These are phyloP conservation scores for Apiotrichum domesticum DNA, from an alignment of 1,284 basidiomycete species.

Conservation along the genomic window DNA sequence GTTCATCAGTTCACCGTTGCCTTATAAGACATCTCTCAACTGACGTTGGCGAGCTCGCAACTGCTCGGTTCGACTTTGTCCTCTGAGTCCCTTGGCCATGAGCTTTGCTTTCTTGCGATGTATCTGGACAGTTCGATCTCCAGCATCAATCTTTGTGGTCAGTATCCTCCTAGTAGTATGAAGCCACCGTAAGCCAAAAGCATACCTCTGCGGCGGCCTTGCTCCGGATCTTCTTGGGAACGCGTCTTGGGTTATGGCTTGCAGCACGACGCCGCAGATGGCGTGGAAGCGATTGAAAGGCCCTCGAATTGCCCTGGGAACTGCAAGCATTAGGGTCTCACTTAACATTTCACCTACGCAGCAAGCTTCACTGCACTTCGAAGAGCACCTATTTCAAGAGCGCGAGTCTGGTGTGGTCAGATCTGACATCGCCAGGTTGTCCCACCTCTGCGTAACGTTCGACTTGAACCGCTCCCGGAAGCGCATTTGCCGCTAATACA, in stretches of 20 bases:
- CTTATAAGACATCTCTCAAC: background rate
- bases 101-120: slow-evolving; percentile 48
- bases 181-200: slow-evolving; percentile 11
- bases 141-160: slow-evolving; percentile 63
- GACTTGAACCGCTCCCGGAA: slow-evolving; percentile 72
- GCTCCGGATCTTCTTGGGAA: slow-evolving; percentile 70
- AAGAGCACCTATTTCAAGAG: slow-evolving; percentile 83
- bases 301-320: slow-evolving; percentile 62
- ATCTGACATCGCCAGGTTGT: too few relatives aligned
- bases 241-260: slow-evolving; percentile 81
- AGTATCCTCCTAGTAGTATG: background rate
- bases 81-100: slow-evolving; percentile 27
- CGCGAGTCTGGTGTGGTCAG: slow-evolving; percentile 56
- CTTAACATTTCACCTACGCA: slow-evolving; percentile 50
- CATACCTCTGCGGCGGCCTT: slow-evolving; percentile 73
- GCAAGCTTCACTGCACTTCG: slow-evolving; percentile 73
- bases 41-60: slow-evolving; percentile 32
- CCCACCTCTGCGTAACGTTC: slow-evolving; percentile 76
- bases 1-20: background rate
- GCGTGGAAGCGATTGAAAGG: slow-evolving; percentile 83
- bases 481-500: slow-evolving; percentile 52
- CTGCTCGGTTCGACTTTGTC: slow-evolving; percentile 30
- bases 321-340: slow-evolving; percentile 15
- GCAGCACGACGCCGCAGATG: slow-evolving; percentile 83
- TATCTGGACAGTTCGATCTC: slow-evolving; percentile 55